Conservation (phyloP, 1,139 yeast species). For the Arxiozyma heterogenica region DNA sequence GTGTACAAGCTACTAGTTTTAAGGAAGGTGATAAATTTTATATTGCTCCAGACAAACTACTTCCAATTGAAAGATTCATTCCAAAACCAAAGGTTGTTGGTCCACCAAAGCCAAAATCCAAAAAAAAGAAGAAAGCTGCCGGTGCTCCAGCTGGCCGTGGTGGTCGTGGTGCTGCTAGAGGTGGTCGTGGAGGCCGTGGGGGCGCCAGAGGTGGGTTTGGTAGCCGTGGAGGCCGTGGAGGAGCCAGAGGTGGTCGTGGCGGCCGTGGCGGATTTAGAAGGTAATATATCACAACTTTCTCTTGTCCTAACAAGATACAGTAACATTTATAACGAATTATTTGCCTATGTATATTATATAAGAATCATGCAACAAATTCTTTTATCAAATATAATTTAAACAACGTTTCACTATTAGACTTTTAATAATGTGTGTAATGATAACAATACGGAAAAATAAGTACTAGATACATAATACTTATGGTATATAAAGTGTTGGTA, state of each 20-base stretch:
- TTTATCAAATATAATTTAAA: too few species aligned
- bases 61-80: slow-evolving; percentile 90
- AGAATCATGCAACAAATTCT: neutral
- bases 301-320: neutral
- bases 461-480: neutral
- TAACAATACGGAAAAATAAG: neutral
- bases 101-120: slow-evolving; percentile 65
- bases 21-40: slow-evolving; percentile 92
- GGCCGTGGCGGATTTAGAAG: slow-evolving; percentile 18
- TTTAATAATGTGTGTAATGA: neutral
- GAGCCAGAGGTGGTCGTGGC: slow-evolving; percentile 20
- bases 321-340: neutral
- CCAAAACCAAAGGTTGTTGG: slow-evolving; percentile 84
- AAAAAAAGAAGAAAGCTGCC: slow-evolving; percentile 37
- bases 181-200: slow-evolving; percentile 44
- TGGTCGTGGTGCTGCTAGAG: slow-evolving; percentile 40
- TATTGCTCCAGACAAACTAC: slow-evolving; percentile 89
- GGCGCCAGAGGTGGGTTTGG: slow-evolving; percentile 28
- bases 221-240: slow-evolving; percentile 12
- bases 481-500: too few species aligned
- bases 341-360: slow-evolving; percentile 7
- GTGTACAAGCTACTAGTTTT: slow-evolving; percentile 88
- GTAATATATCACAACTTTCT: neutral
- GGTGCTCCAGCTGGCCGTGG: slow-evolving; percentile 43
- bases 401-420: neutral